Base-by-base conservation (phyloP, 2,329 filamentous ascomycete genomes). In the Fusarium proliferatum region DNA sequence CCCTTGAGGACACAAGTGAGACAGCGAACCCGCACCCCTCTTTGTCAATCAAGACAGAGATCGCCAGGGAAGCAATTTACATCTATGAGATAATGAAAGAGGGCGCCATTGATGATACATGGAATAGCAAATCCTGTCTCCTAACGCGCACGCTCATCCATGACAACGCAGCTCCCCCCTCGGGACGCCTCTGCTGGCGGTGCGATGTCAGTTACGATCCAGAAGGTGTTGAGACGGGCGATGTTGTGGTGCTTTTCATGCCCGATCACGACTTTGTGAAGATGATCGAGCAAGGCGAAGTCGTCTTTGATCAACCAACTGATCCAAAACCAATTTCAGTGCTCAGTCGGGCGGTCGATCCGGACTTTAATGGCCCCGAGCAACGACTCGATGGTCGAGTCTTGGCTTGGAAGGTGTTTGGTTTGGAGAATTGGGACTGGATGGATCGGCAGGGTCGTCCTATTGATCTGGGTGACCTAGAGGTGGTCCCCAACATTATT, bases 1-100 rank as follows among this genome's bases (percentile, higher is more conserved):
- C 2, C 6, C 0, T 21, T 4, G n/a, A 36, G 3, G n/a, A 10
- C 4, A 4, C 1, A 16, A 11, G 6, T 3, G n/a, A 26, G 2
- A 36, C 33, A n/a, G 17, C 16, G 0, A 53, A 53, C 2, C 51
- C 51, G 5, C 34, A 39, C 3, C 34, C 34, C 4, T 16, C 28
- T 0, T 5, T n/a, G 5, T 16, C 51, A 2, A 39, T 53, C 0
- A 39, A 3, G 23, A 1, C 9, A 1, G 23, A 26, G 1, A 28
- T 38, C 2, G 34, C 34, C 10, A 16, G 19, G 21, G 51, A 53
- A 12, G 51, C 51, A 2, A 39, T 53, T 2, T 19, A 28, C 1
- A 53, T 39, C 5, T 39, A 53, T 17, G 34, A 53, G 0, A 9
- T 53, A 1, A 9, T 6, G 23, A 39, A 4, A 2, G 34, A 53